Conservation (phyloP, 768 basidiomycete genomes). For the Dacryopinax primogenitus region DNA sequence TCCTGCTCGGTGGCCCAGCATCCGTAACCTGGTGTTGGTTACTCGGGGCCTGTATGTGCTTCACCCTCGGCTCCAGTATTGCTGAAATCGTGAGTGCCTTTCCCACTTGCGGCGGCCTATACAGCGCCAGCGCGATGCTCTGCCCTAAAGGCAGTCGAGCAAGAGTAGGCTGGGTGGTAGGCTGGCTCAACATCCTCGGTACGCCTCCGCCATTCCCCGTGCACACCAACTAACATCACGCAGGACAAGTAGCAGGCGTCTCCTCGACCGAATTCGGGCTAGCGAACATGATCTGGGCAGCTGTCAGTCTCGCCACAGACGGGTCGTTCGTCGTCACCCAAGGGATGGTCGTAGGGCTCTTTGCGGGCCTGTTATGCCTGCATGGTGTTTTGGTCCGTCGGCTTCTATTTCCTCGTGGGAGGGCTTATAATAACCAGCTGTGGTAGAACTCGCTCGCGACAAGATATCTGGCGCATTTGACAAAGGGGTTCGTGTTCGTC, state of each 20-base stretch:
- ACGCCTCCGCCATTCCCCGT: constrained; percentile 16
- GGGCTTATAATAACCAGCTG: background rate
- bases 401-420: background rate
- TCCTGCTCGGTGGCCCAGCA: constrained; percentile 55
- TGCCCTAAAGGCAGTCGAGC: constrained; percentile 16
- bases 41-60: constrained; percentile 26
- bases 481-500: constrained; percentile 69
- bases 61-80: constrained; percentile 21
- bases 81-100: constrained; percentile 22
- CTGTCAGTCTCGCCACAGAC: constrained; percentile 48
- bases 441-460: constrained; percentile 58
- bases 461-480: constrained; percentile 57
- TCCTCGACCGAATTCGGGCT: constrained; percentile 53
- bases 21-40: constrained; percentile 69
- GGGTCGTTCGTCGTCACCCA: constrained; percentile 18
- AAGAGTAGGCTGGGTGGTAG: constrained; percentile 36
- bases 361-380: constrained; percentile 57
- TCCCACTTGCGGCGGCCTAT: constrained; percentile 21
- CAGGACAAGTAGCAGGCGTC: constrained; percentile 70
- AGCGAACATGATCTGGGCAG: constrained; percentile 67
- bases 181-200: constrained; percentile 75
- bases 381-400: constrained; percentile 54
- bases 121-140: constrained; percentile 18
- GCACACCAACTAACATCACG: background rate
- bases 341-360: constrained; percentile 68